Base-by-base conservation (phyloP, 2,329 filamentous ascomycete genomes). In the Aspergillus nomiae region DNA sequence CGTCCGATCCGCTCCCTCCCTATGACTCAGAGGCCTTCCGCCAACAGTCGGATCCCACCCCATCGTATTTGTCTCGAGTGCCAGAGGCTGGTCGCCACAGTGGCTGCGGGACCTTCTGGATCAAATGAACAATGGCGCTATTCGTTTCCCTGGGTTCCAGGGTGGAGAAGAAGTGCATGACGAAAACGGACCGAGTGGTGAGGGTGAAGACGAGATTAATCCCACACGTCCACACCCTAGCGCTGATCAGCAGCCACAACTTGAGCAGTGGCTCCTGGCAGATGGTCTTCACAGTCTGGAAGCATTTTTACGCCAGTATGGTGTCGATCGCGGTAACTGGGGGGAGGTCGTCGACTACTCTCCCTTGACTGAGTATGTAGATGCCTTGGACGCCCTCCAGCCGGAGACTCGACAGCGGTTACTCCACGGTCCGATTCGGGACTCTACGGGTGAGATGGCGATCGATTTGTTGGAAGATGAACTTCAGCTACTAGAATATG, bases 1-100 rank as follows among this genome's bases (percentile, higher is more conserved):
- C 92, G 21, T 95, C 92, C 26, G 94, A 97, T 73, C 92, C 92
- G 1, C 80, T 97, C 16, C 92, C 93, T 24, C 94, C 93, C 1
- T 77, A 84, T 0, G 79, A 86, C 60, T 78, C 77, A 1, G 74
- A 78, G 53, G 77, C 76, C 34, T 73, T 70, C 60, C 71, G 70
- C 34, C 70, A 76, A 59, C 76, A 78, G 61, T 70, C 71, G 5
- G 70, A 78, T 48, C 76, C 76, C 34, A 69, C 71, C 0, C 75
- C 71, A 16, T 73, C 72, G 12, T 78, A 74, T 60, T 58, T 73
- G 7, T 68, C 70, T n/a, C 71, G 66, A 32, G 67, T 73, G 14
- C 74, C 75, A n/a, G 73, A 76, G 53, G 65, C 57, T 3, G 73
- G 68, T 11, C 70, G 73, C 7, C 73, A 16, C 74, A 75, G 50